Evolutionary conservation across 2,329 filamentous ascomycete genomes (phyloP).

Genomic region (Cercospora sojina): DNA sequence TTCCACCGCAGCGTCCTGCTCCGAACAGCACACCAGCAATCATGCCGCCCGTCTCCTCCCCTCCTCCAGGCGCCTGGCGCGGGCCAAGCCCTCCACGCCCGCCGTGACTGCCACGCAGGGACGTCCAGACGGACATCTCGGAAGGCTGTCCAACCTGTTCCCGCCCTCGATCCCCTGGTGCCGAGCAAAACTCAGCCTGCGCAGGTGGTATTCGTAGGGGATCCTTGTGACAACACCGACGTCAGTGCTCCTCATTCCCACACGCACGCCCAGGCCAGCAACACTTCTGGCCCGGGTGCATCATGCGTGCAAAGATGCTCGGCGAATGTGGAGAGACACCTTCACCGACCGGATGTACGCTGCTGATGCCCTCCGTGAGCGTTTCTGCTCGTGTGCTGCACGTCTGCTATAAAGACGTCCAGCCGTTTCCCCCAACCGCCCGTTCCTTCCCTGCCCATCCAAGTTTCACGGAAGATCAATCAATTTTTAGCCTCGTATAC

Average conservation of each 20-base stretch:
- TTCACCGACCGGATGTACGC: background rate
- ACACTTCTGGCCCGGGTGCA: background rate
- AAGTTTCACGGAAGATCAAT: background rate
- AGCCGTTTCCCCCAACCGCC: background rate
- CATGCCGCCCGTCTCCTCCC: background rate
- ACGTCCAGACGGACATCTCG: background rate
- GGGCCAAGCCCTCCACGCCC: background rate
- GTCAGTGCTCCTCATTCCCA: slow-evolving; percentile 6
- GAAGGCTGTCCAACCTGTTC: background rate
- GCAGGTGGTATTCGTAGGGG: background rate
- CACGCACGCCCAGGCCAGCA: background rate
- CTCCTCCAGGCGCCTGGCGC: background rate
- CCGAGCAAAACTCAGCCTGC: slow-evolving; percentile 2
- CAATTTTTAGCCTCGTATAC: background rate
- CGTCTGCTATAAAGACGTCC: background rate
- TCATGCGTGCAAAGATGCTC: background rate
- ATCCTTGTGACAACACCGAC: slow-evolving; percentile 12
- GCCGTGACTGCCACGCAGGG: background rate
- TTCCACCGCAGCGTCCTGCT: background rate
- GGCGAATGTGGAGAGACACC: background rate
- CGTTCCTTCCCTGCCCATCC: background rate
- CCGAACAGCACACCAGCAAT: background rate
- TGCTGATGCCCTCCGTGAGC: background rate
- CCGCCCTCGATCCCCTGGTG: background rate
- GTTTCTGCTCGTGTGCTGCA: background rate